Evolutionary conservation across 441 rosid genomes (phyloP).

Genomic region (Flueggea neowawraea): DNA sequence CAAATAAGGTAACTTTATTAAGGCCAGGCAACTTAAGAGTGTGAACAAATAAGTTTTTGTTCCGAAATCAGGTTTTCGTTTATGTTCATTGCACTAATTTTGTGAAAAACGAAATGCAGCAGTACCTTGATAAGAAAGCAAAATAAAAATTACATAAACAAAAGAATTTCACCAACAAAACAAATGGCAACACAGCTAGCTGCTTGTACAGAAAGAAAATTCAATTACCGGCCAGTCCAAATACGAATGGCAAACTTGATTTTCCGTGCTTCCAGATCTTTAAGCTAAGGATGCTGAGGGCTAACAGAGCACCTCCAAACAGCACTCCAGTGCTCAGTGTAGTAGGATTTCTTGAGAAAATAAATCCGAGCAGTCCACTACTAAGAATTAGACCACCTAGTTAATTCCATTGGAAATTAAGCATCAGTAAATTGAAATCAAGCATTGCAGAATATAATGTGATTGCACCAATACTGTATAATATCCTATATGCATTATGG

Average conservation of each 20-base stretch:
- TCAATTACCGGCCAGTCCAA: conserved; percentile 86
- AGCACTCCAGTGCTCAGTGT: conserved; percentile 48
- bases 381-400: conserved; percentile 62
- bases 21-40: too few relatives aligned
- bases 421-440: conserved; percentile 4
- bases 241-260: conserved; percentile 80
- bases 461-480: too few relatives aligned
- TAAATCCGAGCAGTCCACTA: conserved; percentile 68
- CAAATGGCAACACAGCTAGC: not conserved
- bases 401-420: conserved; percentile 5
- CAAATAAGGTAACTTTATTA: too few relatives aligned
- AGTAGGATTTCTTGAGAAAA: conserved; percentile 59
- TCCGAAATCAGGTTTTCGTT: too few relatives aligned
- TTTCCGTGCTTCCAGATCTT: conserved; percentile 90
- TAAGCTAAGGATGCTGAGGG: conserved; percentile 75
- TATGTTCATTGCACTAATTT: too few relatives aligned
- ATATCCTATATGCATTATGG: too few relatives aligned
- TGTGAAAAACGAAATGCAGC: too few relatives aligned
- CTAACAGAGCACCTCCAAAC: conserved; percentile 77
- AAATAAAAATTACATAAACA: not conserved
- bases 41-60: too few relatives aligned
- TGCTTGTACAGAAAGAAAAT: not conserved
- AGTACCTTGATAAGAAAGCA: too few relatives aligned
- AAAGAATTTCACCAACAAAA: not conserved
- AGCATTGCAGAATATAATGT: not conserved